Percentiles rank a stretch among this genome's conserved stretches.
These are phyloP conservation scores for Venturia aucupariae DNA, from an alignment of 2,329 filamentous ascomycete genomes.

Conservation along the genomic window DNA sequence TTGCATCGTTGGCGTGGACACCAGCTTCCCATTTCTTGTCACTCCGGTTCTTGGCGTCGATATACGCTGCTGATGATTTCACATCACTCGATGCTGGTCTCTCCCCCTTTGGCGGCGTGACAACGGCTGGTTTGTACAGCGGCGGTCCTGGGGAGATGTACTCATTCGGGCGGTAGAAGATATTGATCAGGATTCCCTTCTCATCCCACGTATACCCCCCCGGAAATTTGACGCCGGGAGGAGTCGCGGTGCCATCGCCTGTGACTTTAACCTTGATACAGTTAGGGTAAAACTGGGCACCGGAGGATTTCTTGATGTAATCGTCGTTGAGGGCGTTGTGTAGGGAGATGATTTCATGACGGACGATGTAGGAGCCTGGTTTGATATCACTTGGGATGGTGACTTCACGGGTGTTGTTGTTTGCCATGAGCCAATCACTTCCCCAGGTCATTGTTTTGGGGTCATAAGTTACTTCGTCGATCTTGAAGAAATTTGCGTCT, in stretches of 20 bases:
- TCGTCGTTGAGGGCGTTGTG: slow-evolving; percentile 31
- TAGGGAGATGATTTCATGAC: slow-evolving; percentile 44
- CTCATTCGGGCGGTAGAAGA: background rate
- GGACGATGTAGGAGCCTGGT: slow-evolving; percentile 43
- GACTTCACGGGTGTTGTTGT: slow-evolving; percentile 37
- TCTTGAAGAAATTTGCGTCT: slow-evolving; percentile 8
- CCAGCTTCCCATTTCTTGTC: background rate
- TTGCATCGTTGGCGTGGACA: background rate
- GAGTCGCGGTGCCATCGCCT: slow-evolving; percentile 2
- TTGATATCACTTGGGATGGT: slow-evolving; percentile 36
- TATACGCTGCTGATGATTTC: background rate
- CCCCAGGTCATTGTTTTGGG: slow-evolving; percentile 4
- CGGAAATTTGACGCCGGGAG: slow-evolving; percentile 1
- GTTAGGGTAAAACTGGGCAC: slow-evolving; percentile 44
- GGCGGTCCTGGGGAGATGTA: background rate
- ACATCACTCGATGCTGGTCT: background rate
- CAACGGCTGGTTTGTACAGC: background rate
- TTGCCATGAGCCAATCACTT: background rate
- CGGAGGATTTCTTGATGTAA: slow-evolving; percentile 18
- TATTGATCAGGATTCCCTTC: slow-evolving; percentile 2
- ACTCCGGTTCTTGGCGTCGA: background rate
- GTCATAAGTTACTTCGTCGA: slow-evolving; percentile 4
- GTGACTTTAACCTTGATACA: slow-evolving; percentile 31
- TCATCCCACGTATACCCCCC: slow-evolving; percentile 8
- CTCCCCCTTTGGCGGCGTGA: background rate